Conservation (phyloP, 75 land plant genomes). For the Pinus taeda region DNA sequence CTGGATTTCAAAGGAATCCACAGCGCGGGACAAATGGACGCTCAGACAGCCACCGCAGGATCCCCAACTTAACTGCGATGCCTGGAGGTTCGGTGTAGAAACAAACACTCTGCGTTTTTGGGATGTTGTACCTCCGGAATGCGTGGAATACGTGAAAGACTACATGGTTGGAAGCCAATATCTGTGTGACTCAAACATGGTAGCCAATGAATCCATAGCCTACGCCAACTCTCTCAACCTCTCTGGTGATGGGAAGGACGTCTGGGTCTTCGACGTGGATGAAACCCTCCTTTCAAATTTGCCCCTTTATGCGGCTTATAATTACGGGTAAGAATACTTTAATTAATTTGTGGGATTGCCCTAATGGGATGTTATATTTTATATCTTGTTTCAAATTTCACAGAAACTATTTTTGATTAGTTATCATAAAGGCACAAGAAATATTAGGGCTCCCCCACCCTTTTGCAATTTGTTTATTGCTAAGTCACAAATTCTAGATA, state of each 20-base stretch:
- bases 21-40: no score
- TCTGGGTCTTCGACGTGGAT: constrained; percentile 78
- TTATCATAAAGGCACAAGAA: no score
- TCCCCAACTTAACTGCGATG: constrained; percentile 12
- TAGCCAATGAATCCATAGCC: constrained; percentile 26
- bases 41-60: no score
- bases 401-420: no score
- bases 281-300: constrained; percentile 79
- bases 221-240: constrained; percentile 27
- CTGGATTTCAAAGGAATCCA: no score
- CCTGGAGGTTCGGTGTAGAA: constrained; percentile 70
- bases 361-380: background rate
- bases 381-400: no score
- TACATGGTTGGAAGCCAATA: constrained; percentile 63
- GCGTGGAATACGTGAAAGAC: constrained; percentile 36
- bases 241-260: constrained; percentile 51
- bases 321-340: constrained; percentile 47
- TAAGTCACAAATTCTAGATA: no score
- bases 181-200: constrained; percentile 31
- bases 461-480: no score
- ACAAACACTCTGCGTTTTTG: constrained; percentile 54
- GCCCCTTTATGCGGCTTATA: constrained; percentile 51
- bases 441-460: no score
- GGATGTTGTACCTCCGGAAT: constrained; percentile 49
- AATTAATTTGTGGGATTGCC: no score